Base-by-base conservation (phyloP, 2,329 filamentous ascomycete species). In the Cytospora paraplurivora region DNA sequence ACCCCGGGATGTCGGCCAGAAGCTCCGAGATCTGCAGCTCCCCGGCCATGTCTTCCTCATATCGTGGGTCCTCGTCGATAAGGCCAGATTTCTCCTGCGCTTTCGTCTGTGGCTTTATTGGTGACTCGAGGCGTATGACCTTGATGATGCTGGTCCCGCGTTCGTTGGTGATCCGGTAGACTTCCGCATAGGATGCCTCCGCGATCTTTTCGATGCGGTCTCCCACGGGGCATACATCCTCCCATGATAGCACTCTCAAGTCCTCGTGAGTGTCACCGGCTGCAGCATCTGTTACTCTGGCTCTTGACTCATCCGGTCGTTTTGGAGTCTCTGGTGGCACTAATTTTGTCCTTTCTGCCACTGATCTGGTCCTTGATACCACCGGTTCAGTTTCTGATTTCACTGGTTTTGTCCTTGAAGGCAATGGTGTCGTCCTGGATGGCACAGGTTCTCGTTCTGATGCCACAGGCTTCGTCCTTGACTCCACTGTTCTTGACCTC, bases 101-200 rank as follows among this genome's bases (percentile, higher is more conserved):
- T 64, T 85, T 86, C 8, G 85, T 87, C 68, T 85, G 82, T 0
- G 82, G 71, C 65, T 81, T 84, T 64, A 87, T 84, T 4, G 83
- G 82, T 0, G 84, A 87, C 12, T 81, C 73, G 11, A 89, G 78
- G 2, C 85, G 81, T 63, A 88, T 85, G 21, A 85, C 82, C 68
- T 89, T 89, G 74, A 89, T 85, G 69, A 89, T 87, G 71, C 85
- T 88, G 33, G 82, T 86, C 10, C 85, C 85, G 17, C 80, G 77
- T 52, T 79, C 76, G 69, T 87, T 88, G 54, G 78, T 83, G 67
- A 88, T 79, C 11, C 85, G 84, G 68, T 88, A 89, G 11, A 89
- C 85, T 71, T 89, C 86, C 7, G 86, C 85, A 68, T 84, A 89
- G 2, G 86, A 88, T 6, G 86, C 86, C 71, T 89, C 86, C 11